Evolutionary conservation across 2,329 filamentous ascomycete species (phyloP).

Genomic region (Penicillium freii): DNA sequence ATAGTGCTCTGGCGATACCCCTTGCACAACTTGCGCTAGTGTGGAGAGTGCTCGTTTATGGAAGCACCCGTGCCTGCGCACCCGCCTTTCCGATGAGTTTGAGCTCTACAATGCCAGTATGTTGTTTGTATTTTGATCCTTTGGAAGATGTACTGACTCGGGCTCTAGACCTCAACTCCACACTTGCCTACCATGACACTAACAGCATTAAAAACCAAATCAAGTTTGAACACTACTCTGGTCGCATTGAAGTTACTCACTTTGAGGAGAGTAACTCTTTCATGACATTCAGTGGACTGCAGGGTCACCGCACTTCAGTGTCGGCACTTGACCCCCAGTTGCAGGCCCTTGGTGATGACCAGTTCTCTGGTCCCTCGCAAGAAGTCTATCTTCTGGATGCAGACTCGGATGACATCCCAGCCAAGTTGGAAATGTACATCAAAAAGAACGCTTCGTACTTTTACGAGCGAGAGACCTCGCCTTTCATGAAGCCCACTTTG

Average conservation of each 20-base stretch:
- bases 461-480: constrained; percentile 50
- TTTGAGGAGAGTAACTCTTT: constrained; percentile 53
- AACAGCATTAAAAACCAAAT: constrained; percentile 50
- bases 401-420: constrained; percentile 50
- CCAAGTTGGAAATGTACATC: constrained; percentile 55
- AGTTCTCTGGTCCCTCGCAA: constrained; percentile 37
- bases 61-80: constrained; percentile 60
- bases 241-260: constrained; percentile 55
- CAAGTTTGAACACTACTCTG: constrained; percentile 49
- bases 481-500: constrained; percentile 53
- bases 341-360: constrained; percentile 42
- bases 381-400: constrained; percentile 51
- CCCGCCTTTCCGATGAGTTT: constrained; percentile 58
- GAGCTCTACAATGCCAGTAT: constrained; percentile 55
- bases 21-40: constrained; percentile 58
- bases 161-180: constrained; percentile 47
- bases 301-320: constrained; percentile 39
- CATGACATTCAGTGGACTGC: constrained; percentile 47
- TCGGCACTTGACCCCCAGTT: constrained; percentile 42
- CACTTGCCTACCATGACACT: constrained; percentile 53
- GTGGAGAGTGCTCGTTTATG: constrained; percentile 61
- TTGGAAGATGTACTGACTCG: constrained; percentile 19
- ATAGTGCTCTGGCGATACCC: constrained; percentile 58
- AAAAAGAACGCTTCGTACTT: constrained; percentile 49
- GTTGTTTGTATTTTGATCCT: constrained; percentile 11